Conservation (phyloP, 75 land plant genomes). For the Sequoia sempervirens region DNA sequence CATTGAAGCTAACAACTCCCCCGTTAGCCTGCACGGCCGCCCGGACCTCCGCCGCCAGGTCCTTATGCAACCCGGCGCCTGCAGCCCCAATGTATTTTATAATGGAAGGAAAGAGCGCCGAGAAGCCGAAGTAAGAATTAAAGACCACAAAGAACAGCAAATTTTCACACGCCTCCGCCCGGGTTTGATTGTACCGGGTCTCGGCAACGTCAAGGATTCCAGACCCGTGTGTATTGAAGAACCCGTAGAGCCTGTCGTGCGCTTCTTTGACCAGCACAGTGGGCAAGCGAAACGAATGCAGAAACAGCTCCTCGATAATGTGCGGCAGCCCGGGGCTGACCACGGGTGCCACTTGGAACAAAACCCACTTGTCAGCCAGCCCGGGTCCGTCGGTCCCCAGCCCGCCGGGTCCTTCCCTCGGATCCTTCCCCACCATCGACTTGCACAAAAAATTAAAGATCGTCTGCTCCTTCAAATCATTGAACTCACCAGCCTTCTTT, state of each 20-base stretch:
- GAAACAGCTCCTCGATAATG: conserved; percentile 51
- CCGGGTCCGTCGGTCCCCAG: conserved; percentile 25
- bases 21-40: conserved; percentile 6
- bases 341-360: conserved; percentile 50
- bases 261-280: conserved; percentile 30
- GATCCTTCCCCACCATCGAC: conserved; percentile 48
- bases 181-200: conserved; percentile 34
- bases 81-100: conserved; percentile 13
- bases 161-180: conserved; percentile 52
- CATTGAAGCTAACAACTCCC: conserved; percentile 30
- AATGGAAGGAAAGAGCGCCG: conserved; percentile 22
- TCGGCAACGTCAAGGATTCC: conserved; percentile 21
- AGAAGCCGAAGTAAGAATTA: conserved; percentile 34
- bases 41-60: conserved; percentile 21
- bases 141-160: conserved; percentile 33
- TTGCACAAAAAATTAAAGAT: conserved; percentile 58
- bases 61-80: conserved; percentile 11
- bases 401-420: conserved; percentile 22
- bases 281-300: conserved; percentile 62
- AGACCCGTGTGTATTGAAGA: conserved; percentile 32
- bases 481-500: conserved; percentile 13
- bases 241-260: conserved; percentile 48
- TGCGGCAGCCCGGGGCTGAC: conserved; percentile 19
- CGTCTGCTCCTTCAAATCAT: conserved; percentile 25
- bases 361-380: conserved; percentile 45